phyloP scores from a whole-genome alignment of 225 moss, liverwort and hornwort species.

The Asterella californica region DNA sequence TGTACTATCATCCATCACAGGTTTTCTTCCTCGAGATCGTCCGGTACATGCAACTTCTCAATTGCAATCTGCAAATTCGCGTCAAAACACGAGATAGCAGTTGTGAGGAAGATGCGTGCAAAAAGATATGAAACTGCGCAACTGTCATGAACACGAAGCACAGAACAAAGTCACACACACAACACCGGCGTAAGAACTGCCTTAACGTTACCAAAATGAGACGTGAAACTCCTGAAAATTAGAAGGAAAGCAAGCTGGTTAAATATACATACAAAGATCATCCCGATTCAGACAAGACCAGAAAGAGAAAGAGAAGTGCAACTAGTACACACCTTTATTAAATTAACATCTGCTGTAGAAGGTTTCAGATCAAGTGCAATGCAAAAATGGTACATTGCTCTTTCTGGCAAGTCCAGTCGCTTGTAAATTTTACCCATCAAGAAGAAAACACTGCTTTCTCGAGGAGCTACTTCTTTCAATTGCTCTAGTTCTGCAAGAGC shows the following conservation, averaged over 20 bases:
- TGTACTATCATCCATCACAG: conserved; percentile 38
- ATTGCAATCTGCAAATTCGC: conserved; percentile 63
- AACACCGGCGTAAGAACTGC: background rate
- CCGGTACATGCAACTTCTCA: conserved; percentile 94
- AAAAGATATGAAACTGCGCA: background rate
- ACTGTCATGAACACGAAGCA: background rate
- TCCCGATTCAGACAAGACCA: background rate
- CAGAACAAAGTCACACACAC: background rate
- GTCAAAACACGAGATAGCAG: background rate
- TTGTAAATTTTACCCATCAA: conserved; percentile 95
- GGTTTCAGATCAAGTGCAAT: conserved; percentile 98
- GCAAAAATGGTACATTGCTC: conserved; percentile 89
- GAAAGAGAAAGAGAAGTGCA: background rate
- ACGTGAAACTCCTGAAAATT: no score
- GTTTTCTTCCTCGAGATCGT: conserved; percentile 96
- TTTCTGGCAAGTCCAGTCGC: conserved; percentile 79
- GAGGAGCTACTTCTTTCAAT: conserved; percentile 90
- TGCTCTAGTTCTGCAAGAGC: conserved; percentile 88
- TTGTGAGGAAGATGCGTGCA: background rate
- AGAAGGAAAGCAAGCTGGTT: background rate
- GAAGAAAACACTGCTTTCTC: conserved; percentile 95
- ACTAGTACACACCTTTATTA: conserved; percentile 59
- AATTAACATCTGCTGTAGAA: conserved; percentile 90
- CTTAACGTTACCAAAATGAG: no score
- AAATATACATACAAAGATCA: background rate